phyloP scores from a whole-genome alignment of 345 rosid genomes.

The Turritis glabra region DNA sequence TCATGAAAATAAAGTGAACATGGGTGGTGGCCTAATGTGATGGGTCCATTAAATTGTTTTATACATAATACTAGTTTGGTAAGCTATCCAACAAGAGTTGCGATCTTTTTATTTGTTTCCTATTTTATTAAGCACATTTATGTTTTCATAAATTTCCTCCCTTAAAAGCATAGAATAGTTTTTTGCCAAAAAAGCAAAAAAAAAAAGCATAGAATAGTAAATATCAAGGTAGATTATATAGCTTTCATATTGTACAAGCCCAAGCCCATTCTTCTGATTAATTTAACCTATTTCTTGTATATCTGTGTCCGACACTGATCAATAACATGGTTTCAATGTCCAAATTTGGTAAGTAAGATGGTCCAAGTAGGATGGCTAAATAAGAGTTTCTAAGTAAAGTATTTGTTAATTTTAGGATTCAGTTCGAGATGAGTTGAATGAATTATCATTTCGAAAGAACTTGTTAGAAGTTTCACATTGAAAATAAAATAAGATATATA shows the following conservation, averaged over 20 bases:
- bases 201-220: neutral
- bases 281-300: neutral
- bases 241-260: neutral
- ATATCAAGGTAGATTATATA: neutral
- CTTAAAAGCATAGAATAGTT: neutral
- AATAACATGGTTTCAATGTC: neutral
- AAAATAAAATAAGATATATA: too few relatives aligned
- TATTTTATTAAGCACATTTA: neutral
- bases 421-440: too few relatives aligned
- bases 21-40: constrained; percentile 19
- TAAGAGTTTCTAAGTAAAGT: too few relatives aligned
- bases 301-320: neutral
- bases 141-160: neutral
- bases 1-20: constrained; percentile 17
- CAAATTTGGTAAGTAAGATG: neutral
- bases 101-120: neutral
- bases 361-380: neutral
- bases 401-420: too few relatives aligned
- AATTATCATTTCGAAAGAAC: too few relatives aligned
- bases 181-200: too few relatives aligned
- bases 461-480: too few relatives aligned
- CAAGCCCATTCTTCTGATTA: neutral
- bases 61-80: constrained; percentile 15
- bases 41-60: constrained; percentile 27
- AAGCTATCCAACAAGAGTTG: constrained; percentile 14